Percentiles rank a stretch among this genome's conserved stretches.
Conservation (phyloP, 345 rosid genomes). For the Cardiospermum halicacabum region DNA sequence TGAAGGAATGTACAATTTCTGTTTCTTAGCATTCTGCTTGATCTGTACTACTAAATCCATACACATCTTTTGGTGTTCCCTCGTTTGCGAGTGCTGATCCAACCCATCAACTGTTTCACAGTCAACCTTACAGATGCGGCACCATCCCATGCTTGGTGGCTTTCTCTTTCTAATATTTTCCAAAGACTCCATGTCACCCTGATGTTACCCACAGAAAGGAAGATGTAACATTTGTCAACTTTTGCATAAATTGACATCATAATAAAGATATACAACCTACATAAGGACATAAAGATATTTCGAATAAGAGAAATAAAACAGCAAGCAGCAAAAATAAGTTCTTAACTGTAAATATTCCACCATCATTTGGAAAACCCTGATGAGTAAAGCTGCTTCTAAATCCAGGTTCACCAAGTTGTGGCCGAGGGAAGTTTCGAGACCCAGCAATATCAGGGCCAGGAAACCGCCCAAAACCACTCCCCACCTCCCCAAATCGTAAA, state of each 20-base stretch:
- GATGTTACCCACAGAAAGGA: slow-evolving; percentile 12
- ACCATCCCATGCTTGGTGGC: slow-evolving; percentile 59
- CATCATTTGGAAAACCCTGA: slow-evolving; percentile 38
- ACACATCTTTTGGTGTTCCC: slow-evolving; percentile 69
- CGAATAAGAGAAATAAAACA: background rate
- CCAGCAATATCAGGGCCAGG: slow-evolving; percentile 38
- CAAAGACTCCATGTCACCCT: slow-evolving; percentile 49
- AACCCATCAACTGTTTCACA: slow-evolving; percentile 71
- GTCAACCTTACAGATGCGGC: slow-evolving; percentile 74
- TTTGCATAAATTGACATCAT: background rate
- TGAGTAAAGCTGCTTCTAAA: slow-evolving; percentile 49
- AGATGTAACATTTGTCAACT: background rate
- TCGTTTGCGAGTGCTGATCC: slow-evolving; percentile 66
- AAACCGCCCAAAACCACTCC: slow-evolving; percentile 34
- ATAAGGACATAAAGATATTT: background rate
- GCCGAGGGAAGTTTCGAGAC: slow-evolving; percentile 33
- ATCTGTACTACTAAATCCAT: slow-evolving; percentile 58
- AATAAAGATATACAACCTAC: background rate
- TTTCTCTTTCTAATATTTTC: slow-evolving; percentile 55
- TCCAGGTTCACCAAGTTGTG: slow-evolving; percentile 56
- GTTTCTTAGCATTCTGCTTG: slow-evolving; percentile 70
- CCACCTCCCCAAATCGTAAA: slow-evolving; percentile 27
- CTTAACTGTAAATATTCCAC: slow-evolving; percentile 52
- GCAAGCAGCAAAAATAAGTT: slow-evolving; percentile 12
- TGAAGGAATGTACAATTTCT: slow-evolving; percentile 40